Evolutionary conservation across 495 filamentous ascomycete genomes (phyloP).

Genomic region (Chlorociboria aeruginascens): DNA sequence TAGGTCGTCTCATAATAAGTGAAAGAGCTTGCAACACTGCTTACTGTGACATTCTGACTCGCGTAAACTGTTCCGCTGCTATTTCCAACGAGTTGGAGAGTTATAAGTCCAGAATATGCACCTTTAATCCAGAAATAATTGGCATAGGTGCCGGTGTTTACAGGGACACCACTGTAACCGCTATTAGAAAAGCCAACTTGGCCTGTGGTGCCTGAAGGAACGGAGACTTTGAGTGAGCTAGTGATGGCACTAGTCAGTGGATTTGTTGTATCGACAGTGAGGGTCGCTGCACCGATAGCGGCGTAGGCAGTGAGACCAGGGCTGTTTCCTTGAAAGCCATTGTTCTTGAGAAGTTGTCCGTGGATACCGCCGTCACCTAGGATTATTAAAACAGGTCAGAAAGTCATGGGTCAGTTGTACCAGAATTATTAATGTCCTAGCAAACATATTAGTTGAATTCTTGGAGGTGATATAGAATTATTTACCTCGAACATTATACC

Average conservation of each 20-base stretch:
- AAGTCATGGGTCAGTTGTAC: neutral
- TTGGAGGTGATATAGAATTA: neutral
- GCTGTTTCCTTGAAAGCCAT: slow-evolving; percentile 42
- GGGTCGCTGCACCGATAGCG: slow-evolving; percentile 28
- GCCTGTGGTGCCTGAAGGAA: slow-evolving; percentile 23
- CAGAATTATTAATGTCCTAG: slow-evolving; percentile 9
- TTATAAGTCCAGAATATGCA: slow-evolving; percentile 17
- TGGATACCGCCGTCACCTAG: slow-evolving; percentile 49
- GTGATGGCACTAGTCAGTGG: slow-evolving; percentile 33
- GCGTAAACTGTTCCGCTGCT: slow-evolving; percentile 26
- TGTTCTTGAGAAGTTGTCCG: slow-evolving; percentile 44
- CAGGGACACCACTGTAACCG: slow-evolving; percentile 34
- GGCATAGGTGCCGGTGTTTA: slow-evolving; percentile 30
- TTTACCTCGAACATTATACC: slow-evolving; percentile 47
- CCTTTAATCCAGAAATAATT: slow-evolving; percentile 37
- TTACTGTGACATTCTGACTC: slow-evolving; percentile 24
- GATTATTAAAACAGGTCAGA: slow-evolving; percentile 37
- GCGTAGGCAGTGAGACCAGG: slow-evolving; percentile 31
- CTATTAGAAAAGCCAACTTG: slow-evolving; percentile 35
- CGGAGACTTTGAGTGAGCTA: slow-evolving; percentile 34
- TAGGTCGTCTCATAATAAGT: slow-evolving; percentile 24
- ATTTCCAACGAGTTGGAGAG: slow-evolving; percentile 22
- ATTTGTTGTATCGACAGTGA: slow-evolving; percentile 27
- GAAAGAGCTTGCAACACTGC: slow-evolving; percentile 21
- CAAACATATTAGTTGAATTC: neutral